Conservation (phyloP, 352 stramenopile species). For the Phytopythium litorale region DNA sequence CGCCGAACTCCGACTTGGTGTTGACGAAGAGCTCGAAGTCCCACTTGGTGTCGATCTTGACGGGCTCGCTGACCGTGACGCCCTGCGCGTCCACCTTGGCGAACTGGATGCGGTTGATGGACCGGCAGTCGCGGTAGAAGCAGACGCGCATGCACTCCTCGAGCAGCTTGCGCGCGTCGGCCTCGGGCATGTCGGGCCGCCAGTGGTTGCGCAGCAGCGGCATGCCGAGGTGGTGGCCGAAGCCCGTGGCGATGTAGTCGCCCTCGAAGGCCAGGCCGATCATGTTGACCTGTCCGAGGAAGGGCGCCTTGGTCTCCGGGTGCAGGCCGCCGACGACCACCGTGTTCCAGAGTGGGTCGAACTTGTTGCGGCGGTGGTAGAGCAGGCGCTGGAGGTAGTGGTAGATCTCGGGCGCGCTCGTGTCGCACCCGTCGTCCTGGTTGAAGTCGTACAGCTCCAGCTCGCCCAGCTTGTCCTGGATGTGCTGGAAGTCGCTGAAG, state of each 20-base stretch:
- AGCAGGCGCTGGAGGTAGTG: slow-evolving; percentile 97
- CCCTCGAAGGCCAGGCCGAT: slow-evolving; percentile 97
- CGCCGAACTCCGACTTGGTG: slow-evolving; percentile 86
- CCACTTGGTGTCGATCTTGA: slow-evolving; percentile 96
- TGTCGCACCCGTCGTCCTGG: slow-evolving; percentile 93
- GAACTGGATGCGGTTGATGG: slow-evolving; percentile 97
- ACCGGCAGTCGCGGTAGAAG: slow-evolving; percentile 98
- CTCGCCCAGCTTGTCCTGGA: slow-evolving; percentile 93
- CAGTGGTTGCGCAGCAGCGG: slow-evolving; percentile 96
- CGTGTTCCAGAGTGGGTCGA: slow-evolving; percentile 99
- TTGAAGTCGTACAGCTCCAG: slow-evolving; percentile 95
- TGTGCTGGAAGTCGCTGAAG: slow-evolving; percentile 97
- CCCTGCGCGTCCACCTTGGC: slow-evolving; percentile 91
- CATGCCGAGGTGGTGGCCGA: slow-evolving; percentile 96
- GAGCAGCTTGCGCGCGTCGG: slow-evolving; percentile 92
- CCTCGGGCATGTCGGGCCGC: slow-evolving; percentile 90
- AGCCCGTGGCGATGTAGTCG: slow-evolving; percentile 96
- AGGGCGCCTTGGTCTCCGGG: slow-evolving; percentile 86
- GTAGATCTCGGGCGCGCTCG: slow-evolving; percentile 93
- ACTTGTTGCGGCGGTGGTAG: slow-evolving; percentile 98
- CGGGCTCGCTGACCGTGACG: slow-evolving; percentile 91
- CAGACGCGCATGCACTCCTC: slow-evolving; percentile 98
- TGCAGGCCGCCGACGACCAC: slow-evolving; percentile 94
- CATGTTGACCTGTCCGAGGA: slow-evolving; percentile 97
- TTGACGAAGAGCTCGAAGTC: slow-evolving; percentile 86